Percentiles rank a stretch among this genome's conserved stretches.
phyloP scores from a whole-genome alignment of 1,284 basidiomycete species.

The Meira miltonrushii region DNA sequence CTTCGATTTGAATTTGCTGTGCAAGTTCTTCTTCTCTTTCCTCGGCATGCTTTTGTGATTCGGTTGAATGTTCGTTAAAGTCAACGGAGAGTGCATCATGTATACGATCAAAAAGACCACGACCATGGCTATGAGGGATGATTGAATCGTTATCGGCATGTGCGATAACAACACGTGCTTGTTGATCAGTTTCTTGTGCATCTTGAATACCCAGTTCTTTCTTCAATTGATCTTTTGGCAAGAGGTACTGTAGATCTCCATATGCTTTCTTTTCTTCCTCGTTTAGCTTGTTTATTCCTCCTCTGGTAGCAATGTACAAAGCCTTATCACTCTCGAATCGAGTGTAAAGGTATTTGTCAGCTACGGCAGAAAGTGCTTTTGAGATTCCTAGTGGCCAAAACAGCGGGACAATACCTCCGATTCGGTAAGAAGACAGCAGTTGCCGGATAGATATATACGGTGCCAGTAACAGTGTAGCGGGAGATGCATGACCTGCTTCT shows the following conservation, averaged over 20 bases:
- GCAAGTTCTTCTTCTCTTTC: neutral
- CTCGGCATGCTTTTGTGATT: neutral
- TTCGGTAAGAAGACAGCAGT: slow-evolving; percentile 65
- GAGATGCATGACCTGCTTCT: slow-evolving; percentile 56
- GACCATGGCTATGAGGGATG: slow-evolving; percentile 68
- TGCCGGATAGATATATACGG: slow-evolving; percentile 68
- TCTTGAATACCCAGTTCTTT: neutral
- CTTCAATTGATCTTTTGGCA: neutral
- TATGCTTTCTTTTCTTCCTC: neutral
- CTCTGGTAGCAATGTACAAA: neutral
- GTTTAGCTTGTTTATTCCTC: neutral
- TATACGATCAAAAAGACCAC: slow-evolving; percentile 20
- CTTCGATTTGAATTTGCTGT: neutral
- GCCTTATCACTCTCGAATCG: slow-evolving; percentile 11
- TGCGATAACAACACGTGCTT: slow-evolving; percentile 64
- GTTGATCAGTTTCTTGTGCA: neutral
- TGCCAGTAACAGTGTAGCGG: slow-evolving; percentile 68
- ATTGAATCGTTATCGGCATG: slow-evolving; percentile 77
- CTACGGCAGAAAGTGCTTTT: neutral
- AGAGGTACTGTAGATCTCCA: neutral
- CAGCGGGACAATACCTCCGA: slow-evolving; percentile 61
- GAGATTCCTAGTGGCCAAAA: slow-evolving; percentile 65
- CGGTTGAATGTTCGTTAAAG: too few species aligned
- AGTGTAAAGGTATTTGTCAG: slow-evolving; percentile 4
- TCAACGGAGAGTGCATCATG: neutral